phyloP scores from a whole-genome alignment of 371 early-diverging fungal species.

The Rhizopus microsporus region DNA sequence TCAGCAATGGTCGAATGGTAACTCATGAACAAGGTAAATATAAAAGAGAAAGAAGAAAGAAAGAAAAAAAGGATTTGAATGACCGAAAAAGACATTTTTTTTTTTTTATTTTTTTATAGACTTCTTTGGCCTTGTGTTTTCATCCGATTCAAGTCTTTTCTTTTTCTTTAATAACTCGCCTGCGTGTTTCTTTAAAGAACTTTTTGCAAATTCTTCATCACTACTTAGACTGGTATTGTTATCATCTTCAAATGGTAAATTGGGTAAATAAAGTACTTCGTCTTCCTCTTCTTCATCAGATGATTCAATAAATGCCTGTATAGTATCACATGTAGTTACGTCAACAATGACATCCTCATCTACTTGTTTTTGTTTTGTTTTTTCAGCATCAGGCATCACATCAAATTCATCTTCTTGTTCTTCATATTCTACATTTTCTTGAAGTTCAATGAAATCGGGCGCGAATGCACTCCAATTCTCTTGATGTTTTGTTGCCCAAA shows the following conservation, averaged over 20 bases:
- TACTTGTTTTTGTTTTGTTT: slow-evolving; percentile 46
- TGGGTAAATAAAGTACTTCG: slow-evolving; percentile 37
- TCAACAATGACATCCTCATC: slow-evolving; percentile 62
- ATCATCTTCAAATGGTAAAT: slow-evolving; percentile 18
- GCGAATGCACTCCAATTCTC: slow-evolving; percentile 94
- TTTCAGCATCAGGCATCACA: slow-evolving; percentile 58
- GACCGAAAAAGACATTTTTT: background rate
- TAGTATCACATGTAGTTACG: slow-evolving; percentile 65
- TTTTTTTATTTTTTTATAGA: slow-evolving; percentile 20
- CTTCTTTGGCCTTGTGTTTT: slow-evolving; percentile 12
- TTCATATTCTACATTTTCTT: slow-evolving; percentile 89
- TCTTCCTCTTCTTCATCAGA: slow-evolving; percentile 58
- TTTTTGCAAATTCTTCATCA: slow-evolving; percentile 21
- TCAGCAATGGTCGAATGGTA: slow-evolving; percentile 4
- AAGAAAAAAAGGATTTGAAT: background rate
- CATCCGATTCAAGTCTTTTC: slow-evolving; percentile 2
- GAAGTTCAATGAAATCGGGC: slow-evolving; percentile 87
- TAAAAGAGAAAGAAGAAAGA: slow-evolving; percentile 10
- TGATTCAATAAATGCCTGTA: slow-evolving; percentile 68
- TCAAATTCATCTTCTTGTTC: slow-evolving; percentile 96
- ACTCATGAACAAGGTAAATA: slow-evolving; percentile 4
- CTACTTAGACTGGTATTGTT: slow-evolving; percentile 9
- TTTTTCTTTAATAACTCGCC: slow-evolving; percentile 14
- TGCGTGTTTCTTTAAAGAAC: slow-evolving; percentile 2
- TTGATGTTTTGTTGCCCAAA: slow-evolving; percentile 85